Evolutionary conservation across 2,329 filamentous ascomycete genomes (phyloP).

Genomic region (Diaporthe ilicicola): DNA sequence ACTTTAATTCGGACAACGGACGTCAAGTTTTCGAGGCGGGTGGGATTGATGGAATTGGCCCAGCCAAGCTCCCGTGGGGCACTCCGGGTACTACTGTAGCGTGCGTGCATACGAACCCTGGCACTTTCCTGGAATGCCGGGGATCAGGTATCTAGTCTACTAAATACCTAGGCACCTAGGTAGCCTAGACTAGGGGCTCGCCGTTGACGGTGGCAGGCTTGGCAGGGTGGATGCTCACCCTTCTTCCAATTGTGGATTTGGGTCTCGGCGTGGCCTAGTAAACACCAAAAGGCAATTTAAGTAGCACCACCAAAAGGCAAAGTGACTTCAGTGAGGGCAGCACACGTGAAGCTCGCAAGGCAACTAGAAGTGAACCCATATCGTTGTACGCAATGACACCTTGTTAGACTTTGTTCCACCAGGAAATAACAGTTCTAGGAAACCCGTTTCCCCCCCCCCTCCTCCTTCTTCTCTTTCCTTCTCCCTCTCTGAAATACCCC

Average conservation of each 20-base stretch:
- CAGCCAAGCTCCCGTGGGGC: slow-evolving; percentile 16
- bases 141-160: too few relatives aligned
- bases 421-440: too few relatives aligned
- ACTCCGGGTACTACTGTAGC: slow-evolving; percentile 3
- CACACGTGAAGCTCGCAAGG: too few relatives aligned
- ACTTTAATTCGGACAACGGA: neutral
- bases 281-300: too few relatives aligned
- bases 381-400: too few relatives aligned
- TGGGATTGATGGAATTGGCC: neutral
- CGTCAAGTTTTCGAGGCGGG: slow-evolving; percentile 14
- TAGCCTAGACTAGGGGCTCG: neutral
- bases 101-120: neutral
- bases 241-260: neutral
- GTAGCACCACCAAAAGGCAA: too few relatives aligned
- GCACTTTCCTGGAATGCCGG: neutral
- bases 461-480: too few relatives aligned
- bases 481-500: too few relatives aligned
- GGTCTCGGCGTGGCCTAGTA: neutral
- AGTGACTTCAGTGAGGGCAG: too few relatives aligned
- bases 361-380: too few relatives aligned
- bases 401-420: too few relatives aligned
- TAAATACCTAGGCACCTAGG: neutral
- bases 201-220: neutral
- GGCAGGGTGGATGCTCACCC: neutral
- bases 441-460: too few relatives aligned